These are phyloP conservation scores for Plenodomus lindquistii DNA, from an alignment of 2,329 filamentous ascomycete species.

Conservation along the genomic window DNA sequence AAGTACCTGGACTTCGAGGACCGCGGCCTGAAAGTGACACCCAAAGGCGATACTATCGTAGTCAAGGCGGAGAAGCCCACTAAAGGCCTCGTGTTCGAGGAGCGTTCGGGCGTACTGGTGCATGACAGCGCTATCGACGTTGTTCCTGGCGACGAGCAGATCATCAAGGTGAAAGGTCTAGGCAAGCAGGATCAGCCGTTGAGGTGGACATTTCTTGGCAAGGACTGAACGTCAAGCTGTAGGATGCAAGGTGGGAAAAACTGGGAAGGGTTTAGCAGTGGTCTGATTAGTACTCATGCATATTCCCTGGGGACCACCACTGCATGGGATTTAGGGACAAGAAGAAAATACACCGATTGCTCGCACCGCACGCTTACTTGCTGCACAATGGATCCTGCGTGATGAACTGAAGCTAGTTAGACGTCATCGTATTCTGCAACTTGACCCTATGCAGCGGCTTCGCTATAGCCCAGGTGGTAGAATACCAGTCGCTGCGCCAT, in stretches of 20 bases:
- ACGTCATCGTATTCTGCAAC: neutral
- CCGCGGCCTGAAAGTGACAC: constrained; percentile 53
- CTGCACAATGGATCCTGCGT: constrained; percentile 6
- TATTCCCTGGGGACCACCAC: constrained; percentile 3
- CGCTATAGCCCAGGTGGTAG: constrained; percentile 23
- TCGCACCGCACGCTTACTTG: constrained; percentile 10
- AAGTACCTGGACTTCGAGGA: constrained; percentile 61
- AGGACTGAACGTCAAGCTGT: constrained; percentile 24
- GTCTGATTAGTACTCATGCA: constrained; percentile 8
- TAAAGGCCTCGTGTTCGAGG: constrained; percentile 65
- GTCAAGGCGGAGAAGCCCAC: constrained; percentile 57
- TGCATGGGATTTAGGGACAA: neutral
- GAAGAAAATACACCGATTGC: constrained; percentile 2
- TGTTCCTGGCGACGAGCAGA: constrained; percentile 61
- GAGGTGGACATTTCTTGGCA: constrained; percentile 53
- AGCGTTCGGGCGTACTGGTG: constrained; percentile 57
- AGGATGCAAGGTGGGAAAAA: constrained; percentile 6
- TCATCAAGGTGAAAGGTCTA: constrained; percentile 50
- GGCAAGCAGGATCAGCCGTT: constrained; percentile 44
- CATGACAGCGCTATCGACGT: constrained; percentile 62
- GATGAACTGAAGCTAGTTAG: constrained; percentile 1
- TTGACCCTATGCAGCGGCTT: constrained; percentile 6
- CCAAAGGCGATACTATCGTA: constrained; percentile 47
- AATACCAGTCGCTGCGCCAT: constrained; percentile 14
- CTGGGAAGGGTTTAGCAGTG: constrained; percentile 1